Percentiles rank a stretch among this genome's conserved stretches.
Conservation (phyloP, 179 eudicot species). For the Pouteria campechiana region DNA sequence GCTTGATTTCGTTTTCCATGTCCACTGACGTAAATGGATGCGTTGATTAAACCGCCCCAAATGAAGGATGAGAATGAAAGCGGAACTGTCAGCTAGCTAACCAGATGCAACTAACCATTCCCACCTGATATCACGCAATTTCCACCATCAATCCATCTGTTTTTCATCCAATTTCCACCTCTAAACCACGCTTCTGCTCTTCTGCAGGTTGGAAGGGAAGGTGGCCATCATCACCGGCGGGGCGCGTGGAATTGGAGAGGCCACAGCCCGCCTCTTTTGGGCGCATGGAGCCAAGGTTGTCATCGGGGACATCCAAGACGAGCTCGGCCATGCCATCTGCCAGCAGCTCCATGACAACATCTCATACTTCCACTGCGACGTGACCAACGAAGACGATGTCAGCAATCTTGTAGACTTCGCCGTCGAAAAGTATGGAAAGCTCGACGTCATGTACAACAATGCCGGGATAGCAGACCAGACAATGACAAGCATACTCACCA, state of each 20-base stretch:
- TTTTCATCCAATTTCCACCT: too few relatives aligned
- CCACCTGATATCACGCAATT: too few relatives aligned
- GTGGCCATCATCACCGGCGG: conserved; percentile 17
- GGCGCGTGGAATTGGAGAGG: conserved; percentile 17
- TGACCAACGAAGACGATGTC: conserved; percentile 19
- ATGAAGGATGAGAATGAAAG: too few relatives aligned
- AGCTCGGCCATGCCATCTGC: conserved; percentile 11
- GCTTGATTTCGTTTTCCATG: too few relatives aligned
- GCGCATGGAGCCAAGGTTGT: conserved; percentile 29
- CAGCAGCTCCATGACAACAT: conserved; percentile 4
- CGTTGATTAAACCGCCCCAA: too few relatives aligned
- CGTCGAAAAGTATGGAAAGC: conserved; percentile 13
- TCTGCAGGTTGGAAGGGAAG: conserved; percentile 10
- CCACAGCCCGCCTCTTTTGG: conserved; percentile 6
- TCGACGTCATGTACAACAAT: conserved; percentile 26
- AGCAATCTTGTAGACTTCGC: conserved; percentile 13
- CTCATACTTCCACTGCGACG: conserved; percentile 22
- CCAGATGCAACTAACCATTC: too few relatives aligned
- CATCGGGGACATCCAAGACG: conserved; percentile 27
- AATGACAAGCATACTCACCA: conserved; percentile 6
- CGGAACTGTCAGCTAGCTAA: too few relatives aligned
- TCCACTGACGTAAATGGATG: too few relatives aligned
- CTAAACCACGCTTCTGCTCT: too few relatives aligned
- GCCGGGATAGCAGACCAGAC: conserved; percentile 10
- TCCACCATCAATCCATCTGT: too few relatives aligned